These are phyloP conservation scores for Candida montana DNA, from an alignment of 805 yeast species.

Conservation along the genomic window DNA sequence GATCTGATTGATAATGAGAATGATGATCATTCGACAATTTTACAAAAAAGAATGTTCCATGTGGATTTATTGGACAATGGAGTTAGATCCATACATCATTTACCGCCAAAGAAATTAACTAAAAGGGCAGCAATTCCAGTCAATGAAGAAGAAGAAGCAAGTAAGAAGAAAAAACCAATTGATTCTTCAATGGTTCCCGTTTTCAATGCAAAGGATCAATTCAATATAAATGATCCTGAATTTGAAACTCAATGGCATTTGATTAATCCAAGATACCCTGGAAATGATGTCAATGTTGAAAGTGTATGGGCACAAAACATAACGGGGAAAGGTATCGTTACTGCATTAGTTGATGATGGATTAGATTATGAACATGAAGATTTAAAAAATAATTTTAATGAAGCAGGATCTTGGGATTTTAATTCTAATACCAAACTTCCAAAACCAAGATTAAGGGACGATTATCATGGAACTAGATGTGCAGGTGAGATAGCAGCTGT, in stretches of 20 bases:
- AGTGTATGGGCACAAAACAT: constrained; percentile 80
- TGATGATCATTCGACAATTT: constrained; percentile 6
- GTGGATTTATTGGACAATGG: constrained; percentile 17
- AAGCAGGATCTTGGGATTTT: constrained; percentile 89
- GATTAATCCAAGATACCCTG: constrained; percentile 65
- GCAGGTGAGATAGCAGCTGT: constrained; percentile 96
- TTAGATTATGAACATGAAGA: constrained; percentile 78
- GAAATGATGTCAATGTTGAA: constrained; percentile 81
- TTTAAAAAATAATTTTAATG: constrained; percentile 59
- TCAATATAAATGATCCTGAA: constrained; percentile 76
- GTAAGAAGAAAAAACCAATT: constrained; percentile 28
- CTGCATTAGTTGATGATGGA: constrained; percentile 94
- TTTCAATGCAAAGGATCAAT: constrained; percentile 41
- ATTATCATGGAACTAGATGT: constrained; percentile 94
- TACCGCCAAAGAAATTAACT: constrained; percentile 47
- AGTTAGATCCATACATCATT: constrained; percentile 45
- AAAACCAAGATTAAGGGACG: constrained; percentile 72
- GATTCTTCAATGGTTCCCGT: constrained; percentile 51
- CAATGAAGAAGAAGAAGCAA: too few relatives aligned
- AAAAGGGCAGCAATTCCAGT: constrained; percentile 55
- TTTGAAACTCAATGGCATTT: constrained; percentile 89
- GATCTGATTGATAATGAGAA: constrained; percentile 6
- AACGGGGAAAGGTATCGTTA: constrained; percentile 76
- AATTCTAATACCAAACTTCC: constrained; percentile 74
- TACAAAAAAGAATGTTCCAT: constrained; percentile 15